These are phyloP conservation scores for Pythium inflatum DNA, from an alignment of 352 stramenopile genomes.

Conservation along the genomic window DNA sequence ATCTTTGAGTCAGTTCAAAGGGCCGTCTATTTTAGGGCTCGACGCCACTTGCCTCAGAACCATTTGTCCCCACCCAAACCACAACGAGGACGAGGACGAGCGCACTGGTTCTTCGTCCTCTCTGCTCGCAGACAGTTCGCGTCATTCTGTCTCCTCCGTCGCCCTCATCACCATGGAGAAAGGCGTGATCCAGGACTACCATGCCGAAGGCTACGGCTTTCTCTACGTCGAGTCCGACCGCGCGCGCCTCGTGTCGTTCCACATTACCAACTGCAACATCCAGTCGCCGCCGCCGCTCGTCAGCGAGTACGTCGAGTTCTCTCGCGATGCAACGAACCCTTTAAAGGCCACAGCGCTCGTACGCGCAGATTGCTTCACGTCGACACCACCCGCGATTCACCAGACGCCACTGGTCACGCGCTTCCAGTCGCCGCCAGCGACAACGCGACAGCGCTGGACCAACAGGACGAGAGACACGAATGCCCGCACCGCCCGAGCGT, in stretches of 20 bases:
- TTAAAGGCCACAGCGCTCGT: background rate
- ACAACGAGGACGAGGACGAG: background rate
- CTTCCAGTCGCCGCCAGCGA: background rate
- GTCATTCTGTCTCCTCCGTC: background rate
- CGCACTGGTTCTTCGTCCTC: too few species aligned
- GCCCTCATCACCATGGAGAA: background rate
- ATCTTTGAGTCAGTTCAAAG: too few species aligned
- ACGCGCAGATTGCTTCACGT: background rate
- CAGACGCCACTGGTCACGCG: background rate
- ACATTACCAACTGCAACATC: constrained; percentile 4
- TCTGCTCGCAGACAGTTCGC: background rate
- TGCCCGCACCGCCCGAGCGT: background rate
- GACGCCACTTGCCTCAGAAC: too few species aligned
- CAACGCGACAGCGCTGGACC: background rate
- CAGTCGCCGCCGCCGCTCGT: constrained; percentile 5
- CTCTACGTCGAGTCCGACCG: background rate
- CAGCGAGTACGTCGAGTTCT: background rate
- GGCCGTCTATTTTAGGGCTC: too few species aligned
- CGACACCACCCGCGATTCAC: background rate
- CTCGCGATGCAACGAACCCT: background rate
- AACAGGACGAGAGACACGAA: background rate
- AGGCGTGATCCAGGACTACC: background rate
- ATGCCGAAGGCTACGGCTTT: background rate
- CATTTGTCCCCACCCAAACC: too few species aligned
- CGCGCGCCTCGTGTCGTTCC: background rate